These are phyloP conservation scores for Pseudopyrenochaeta lycopersici DNA, from an alignment of 2,329 filamentous ascomycete species.

Conservation along the genomic window DNA sequence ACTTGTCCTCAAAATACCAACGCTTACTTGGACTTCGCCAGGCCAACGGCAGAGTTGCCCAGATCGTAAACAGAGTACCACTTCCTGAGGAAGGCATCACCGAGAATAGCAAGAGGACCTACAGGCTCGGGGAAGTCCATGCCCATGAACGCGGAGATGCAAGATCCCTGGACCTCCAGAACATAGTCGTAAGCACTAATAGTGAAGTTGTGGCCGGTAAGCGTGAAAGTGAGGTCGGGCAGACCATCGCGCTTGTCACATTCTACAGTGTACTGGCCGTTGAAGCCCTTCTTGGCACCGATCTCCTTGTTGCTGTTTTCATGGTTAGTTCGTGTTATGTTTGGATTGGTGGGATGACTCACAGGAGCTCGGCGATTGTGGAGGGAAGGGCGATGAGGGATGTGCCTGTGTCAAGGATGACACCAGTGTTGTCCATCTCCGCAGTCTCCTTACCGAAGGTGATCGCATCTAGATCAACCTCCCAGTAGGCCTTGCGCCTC, in stretches of 20 bases:
- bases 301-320: slow-evolving; percentile 83
- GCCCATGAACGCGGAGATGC: slow-evolving; percentile 97
- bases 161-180: slow-evolving; percentile 91
- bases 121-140: slow-evolving; percentile 86
- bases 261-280: slow-evolving; percentile 95
- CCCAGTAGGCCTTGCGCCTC: slow-evolving; percentile 99
- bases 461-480: slow-evolving; percentile 94
- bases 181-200: slow-evolving; percentile 93
- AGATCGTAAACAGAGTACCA: slow-evolving; percentile 98
- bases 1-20: neutral
- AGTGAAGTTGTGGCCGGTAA: slow-evolving; percentile 91
- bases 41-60: slow-evolving; percentile 85
- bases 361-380: slow-evolving; percentile 89
- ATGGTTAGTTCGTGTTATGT: neutral
- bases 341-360: slow-evolving; percentile 42
- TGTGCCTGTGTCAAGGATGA: slow-evolving; percentile 97
- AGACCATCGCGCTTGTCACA: slow-evolving; percentile 84
- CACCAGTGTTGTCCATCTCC: slow-evolving; percentile 92
- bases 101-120: slow-evolving; percentile 92
- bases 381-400: slow-evolving; percentile 95
- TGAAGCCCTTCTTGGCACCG: slow-evolving; percentile 96
- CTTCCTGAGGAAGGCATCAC: slow-evolving; percentile 81
- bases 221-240: slow-evolving; percentile 89
- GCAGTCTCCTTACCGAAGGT: slow-evolving; percentile 85
- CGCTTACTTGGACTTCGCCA: slow-evolving; percentile 80